Conservation (phyloP, 2,329 filamentous ascomycete species). For the Penicillium olsonii region DNA sequence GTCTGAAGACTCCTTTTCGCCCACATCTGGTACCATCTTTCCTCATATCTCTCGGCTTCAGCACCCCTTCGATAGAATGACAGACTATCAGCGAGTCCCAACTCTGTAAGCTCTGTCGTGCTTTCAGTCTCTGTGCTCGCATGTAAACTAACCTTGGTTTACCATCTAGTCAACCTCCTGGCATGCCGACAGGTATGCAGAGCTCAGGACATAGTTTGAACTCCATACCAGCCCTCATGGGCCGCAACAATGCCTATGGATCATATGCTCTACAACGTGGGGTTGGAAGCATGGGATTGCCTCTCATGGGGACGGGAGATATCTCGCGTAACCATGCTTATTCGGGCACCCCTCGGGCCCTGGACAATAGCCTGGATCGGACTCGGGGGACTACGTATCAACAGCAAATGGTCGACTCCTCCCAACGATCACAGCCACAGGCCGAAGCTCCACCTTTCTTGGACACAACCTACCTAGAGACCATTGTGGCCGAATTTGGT, state of each 20-base stretch:
- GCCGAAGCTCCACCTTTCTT: slow-evolving; percentile 45
- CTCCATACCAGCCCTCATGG: slow-evolving; percentile 32
- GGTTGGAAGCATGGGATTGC: slow-evolving; percentile 25
- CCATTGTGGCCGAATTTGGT: slow-evolving; percentile 34
- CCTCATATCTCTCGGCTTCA: slow-evolving; percentile 33
- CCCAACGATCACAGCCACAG: slow-evolving; percentile 20
- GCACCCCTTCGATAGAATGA: slow-evolving; percentile 40
- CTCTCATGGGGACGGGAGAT: slow-evolving; percentile 35
- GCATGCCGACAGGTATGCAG: slow-evolving; percentile 45
- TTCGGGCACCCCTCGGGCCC: slow-evolving; percentile 32
- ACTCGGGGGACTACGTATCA: slow-evolving; percentile 33
- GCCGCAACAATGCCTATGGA: slow-evolving; percentile 43
- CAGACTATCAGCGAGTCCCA: slow-evolving; percentile 40
- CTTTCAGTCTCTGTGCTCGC: not conserved
- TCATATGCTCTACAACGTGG: slow-evolving; percentile 37
- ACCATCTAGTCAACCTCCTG: slow-evolving; percentile 47
- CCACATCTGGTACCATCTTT: slow-evolving; percentile 35
- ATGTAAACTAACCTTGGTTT: slow-evolving; percentile 16
- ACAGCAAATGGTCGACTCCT: slow-evolving; percentile 30
- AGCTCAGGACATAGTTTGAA: slow-evolving; percentile 30
- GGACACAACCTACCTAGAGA: slow-evolving; percentile 39
- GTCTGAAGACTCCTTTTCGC: slow-evolving; percentile 35
- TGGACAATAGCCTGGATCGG: slow-evolving; percentile 36
- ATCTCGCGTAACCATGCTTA: slow-evolving; percentile 37
- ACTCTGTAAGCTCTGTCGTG: slow-evolving; percentile 39